Evolutionary conservation across 1,284 basidiomycete genomes (phyloP), one percentile per base, ranked within the genome.

Genomic region (Thecaphora frezii): DNA sequence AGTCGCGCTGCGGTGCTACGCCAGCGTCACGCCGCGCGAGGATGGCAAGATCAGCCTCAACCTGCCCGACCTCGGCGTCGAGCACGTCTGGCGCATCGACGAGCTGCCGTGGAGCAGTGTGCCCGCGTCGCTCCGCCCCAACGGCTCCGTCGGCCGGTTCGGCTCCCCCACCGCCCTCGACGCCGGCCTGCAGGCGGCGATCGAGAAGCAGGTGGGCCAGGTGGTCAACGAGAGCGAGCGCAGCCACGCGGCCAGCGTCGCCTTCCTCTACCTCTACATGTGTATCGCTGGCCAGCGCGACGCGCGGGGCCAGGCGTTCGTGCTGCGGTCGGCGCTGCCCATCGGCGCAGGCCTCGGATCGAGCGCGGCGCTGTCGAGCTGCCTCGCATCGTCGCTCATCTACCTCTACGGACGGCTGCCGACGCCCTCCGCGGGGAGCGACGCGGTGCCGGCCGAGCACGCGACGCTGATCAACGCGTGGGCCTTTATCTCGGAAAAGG

Each of bases 281-380:
- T 84, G 85, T 47, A 83, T 93, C 70, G 83, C 85, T 38, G 82
- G 83, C 56, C 81, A 82, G 46, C 79, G 81, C 43, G 80, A 83
- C 48, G 85, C 86, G 86, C 89, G 73, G 8, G 84, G 86, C 0
- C 86, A 92, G 79, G 87, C 88, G 54, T 89, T 94, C 76, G 85
- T 87, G 28, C 85, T 89, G 39, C 91, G 94, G 45, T 89, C 93
- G 38, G 90, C 91, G n/a, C 85, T 98, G 12, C 96, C 96, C n/a
- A 89, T 98, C 62, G 90, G 92, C n/a, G 96, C 96, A 9, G 96
- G 96, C 39, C 87, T 98, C 44, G 96, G 96, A 26, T 97, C 94
- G 16, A 97, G 92, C 22, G 96, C 96, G 1, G 93, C 96, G 8
- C 96, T 89, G 81, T 94, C 91, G 5, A 86, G 88, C 16, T 96